Base-by-base conservation (phyloP, 768 basidiomycete genomes). In the Tylopilus intermedius region DNA sequence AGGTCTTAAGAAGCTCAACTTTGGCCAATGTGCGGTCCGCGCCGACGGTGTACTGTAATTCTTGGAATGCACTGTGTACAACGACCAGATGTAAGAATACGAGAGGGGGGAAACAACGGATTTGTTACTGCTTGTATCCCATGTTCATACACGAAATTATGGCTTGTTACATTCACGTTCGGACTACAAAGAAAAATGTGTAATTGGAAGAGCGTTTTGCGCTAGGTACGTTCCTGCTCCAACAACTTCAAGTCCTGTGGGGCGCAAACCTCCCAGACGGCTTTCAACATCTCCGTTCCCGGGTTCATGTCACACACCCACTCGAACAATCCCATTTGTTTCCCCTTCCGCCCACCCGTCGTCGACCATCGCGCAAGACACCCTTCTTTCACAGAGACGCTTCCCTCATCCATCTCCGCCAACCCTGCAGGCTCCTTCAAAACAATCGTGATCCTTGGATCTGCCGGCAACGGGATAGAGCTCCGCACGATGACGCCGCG, bases 1-100 rank as follows among this genome's bases (percentile, higher is more conserved):
- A 21, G 85, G 86, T 4, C 69, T 88, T 47, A 72, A 70, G 48
- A 84, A 80, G 67, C 73, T 69, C 29, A 65, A 80, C 62, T 81
- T 80, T 58, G 84, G 84, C 0, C 82, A 86, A 54, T 84, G 81
- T 56, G 84, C 84, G 4, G 79, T 83, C 54, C 69, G 84, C 47
- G 82, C 80, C 58, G 85, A 86, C 55, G 82, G 83, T 14, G 10
- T 33, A 13, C 33, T 33, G 13, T 33, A 33, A 33, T 13, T 11
- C 33, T 33, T 11, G 2, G 33, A 14, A 13, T 33, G 18, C 32
- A 8, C 4, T 33, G 18, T 18, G 18, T 18, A 18, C 18, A 18
- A 18, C 18, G 18, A 18, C 18, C 18, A 18, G 18, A 18, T 33
- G 13, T 14, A 33, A 2, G 33, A 33, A 33, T 33, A 33, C 33